These are phyloP conservation scores for Didymella glomerata DNA, from an alignment of 2,329 filamentous ascomycete species.

Conservation along the genomic window DNA sequence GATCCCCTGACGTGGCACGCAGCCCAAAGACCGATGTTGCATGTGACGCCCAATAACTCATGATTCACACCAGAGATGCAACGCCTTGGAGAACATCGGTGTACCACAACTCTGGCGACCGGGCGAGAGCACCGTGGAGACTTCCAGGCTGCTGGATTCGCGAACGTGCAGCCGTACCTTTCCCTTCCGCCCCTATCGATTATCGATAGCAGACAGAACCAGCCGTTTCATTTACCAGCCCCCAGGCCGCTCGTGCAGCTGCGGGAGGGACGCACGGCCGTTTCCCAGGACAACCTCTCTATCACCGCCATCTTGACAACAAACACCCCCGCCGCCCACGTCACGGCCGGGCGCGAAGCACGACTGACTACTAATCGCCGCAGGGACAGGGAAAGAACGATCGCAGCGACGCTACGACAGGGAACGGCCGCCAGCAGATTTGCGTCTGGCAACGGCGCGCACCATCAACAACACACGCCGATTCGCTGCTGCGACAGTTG, in stretches of 20 bases:
- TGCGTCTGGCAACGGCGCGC: constrained; percentile 53
- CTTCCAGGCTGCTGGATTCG: background rate
- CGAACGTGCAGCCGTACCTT: background rate
- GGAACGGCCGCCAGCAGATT: constrained; percentile 45
- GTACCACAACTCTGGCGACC: background rate
- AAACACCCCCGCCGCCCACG: constrained; percentile 31
- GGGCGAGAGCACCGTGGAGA: background rate
- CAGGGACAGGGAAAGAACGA: constrained; percentile 38
- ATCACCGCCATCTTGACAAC: constrained; percentile 29
- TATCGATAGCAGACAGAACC: background rate
- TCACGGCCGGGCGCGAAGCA: constrained; percentile 25
- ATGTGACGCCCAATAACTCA: constrained; percentile 16
- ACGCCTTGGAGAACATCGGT: background rate
- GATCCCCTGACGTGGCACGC: constrained; percentile 19
- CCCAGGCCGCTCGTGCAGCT: background rate
- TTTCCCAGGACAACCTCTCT: constrained; percentile 27
- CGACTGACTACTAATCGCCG: constrained; percentile 41
- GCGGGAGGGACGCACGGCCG: constrained; percentile 14
- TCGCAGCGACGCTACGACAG: constrained; percentile 18
- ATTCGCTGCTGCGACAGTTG: constrained; percentile 38
- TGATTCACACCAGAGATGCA: constrained; percentile 3
- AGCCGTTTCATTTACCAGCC: constrained; percentile 2
- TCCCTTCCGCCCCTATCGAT: too few species aligned
- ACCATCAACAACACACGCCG: constrained; percentile 32
- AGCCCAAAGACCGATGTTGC: constrained; percentile 12